These are phyloP conservation scores for Euphorbia lathyris DNA, from an alignment of 345 rosid species.

Conservation along the genomic window DNA sequence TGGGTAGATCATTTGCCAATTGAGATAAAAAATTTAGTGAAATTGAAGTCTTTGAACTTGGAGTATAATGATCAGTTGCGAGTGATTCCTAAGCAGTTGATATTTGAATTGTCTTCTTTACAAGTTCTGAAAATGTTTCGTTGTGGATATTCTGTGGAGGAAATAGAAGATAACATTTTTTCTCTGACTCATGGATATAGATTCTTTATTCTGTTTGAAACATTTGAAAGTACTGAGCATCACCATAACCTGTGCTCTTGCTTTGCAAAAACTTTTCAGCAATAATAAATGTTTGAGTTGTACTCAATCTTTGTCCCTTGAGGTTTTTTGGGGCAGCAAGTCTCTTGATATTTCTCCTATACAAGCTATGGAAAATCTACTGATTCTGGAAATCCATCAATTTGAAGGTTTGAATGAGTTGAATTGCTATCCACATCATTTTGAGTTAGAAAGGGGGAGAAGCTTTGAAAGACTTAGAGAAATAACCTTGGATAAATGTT, in stretches of 20 bases:
- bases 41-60: constrained; percentile 2
- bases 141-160: not conserved
- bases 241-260: not conserved
- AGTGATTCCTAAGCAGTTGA: not conserved
- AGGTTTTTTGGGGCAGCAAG: not conserved
- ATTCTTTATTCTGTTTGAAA: not conserved
- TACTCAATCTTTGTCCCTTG: not conserved
- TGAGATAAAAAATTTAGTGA: not conserved
- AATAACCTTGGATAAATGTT: not conserved
- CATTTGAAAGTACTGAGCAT: not conserved
- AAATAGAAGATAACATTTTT: no score
- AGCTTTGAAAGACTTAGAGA: not conserved
- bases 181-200: not conserved
- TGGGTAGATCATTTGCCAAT: not conserved
- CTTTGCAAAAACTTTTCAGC: not conserved
- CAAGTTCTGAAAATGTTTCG: not conserved
- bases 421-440: not conserved
- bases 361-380: not conserved
- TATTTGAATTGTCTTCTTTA: not conserved
- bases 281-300: not conserved
- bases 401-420: not conserved
- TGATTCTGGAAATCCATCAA: not conserved
- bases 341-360: not conserved
- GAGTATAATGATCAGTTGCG: not conserved
- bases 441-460: not conserved